Base-by-base conservation (phyloP, 176 grass and related monocot genomes). In the Bothriochloa decipiens region DNA sequence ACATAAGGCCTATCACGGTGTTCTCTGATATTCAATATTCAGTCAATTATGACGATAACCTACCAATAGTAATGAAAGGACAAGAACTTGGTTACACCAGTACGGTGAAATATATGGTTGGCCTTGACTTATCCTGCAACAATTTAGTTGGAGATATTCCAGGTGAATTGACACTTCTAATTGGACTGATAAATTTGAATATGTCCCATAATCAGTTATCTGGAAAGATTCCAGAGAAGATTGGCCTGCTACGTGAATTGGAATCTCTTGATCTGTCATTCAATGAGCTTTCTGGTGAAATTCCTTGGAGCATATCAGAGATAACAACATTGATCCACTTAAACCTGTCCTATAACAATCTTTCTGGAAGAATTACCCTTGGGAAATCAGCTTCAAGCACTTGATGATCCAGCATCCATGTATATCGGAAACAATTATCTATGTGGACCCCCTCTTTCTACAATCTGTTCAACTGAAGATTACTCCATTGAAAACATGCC, bases 181-280 rank as follows among this genome's bases (percentile, higher is more conserved):
- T 17, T 42, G 25, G 26, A 27, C 27, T 91, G 49, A 73, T 0
- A 0, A 80, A 14, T 20, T 29, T 91, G 68, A 87, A 91, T n/a
- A 16, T 91, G 7, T 91, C 84, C 36, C 26, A 45, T 11, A 91
- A 47, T 49, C 46, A 49, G 46, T 49, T 49, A 91, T 37, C 37
- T 2, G 85, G 85, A 41, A 25, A 18, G 0, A 87, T 91, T 53
- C 85, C 81, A 7, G 52, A 84, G 41, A 84, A 75, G 13, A 65
- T 87, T 3, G 76, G 85, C 11, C 10, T 4, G 2, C 15, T 87
- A 1, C 25, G 3, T 6, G n/a, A 28, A 57, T 52, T 87, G 61
- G 84, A 87, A 61, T 90, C 84, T 16, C 75, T 90, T 26, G 89
- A 90, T 10, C 32, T 91, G 1, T 91, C 89, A 2, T 39, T 43